Conservation (phyloP, 257 asterid genomes). For the Solanum neorickii region DNA sequence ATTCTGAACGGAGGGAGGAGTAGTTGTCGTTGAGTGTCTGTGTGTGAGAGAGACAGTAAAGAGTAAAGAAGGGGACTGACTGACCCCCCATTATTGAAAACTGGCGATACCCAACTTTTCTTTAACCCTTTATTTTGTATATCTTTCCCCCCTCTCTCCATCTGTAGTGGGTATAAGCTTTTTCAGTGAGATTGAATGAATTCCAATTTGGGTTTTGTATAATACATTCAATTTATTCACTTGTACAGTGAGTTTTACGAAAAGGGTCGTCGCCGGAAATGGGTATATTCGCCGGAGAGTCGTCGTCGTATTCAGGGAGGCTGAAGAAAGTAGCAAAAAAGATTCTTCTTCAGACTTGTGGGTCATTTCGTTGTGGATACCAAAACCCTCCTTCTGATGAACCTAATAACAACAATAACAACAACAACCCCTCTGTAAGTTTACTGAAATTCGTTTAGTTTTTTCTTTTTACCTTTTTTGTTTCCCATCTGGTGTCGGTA, state of each 20-base stretch:
- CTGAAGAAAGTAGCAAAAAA: conserved; percentile 66
- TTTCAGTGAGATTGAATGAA: neutral
- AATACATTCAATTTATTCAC: neutral
- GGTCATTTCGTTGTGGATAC: conserved; percentile 38
- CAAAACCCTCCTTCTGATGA: conserved; percentile 13
- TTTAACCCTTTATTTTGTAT: neutral
- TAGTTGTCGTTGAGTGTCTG: neutral
- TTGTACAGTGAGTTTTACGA: neutral
- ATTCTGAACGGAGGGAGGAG: no score
- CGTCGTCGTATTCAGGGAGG: conserved; percentile 18
- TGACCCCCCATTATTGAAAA: neutral
- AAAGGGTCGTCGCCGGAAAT: conserved; percentile 24
- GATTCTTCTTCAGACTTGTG: conserved; percentile 59
- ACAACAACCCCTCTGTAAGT: conserved; percentile 20
- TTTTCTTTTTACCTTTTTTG: neutral
- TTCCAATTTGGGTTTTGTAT: neutral
- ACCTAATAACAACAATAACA: conserved; percentile 14
- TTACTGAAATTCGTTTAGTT: neutral
- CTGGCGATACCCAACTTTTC: neutral
- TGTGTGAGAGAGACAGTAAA: neutral
- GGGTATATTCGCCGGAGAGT: conserved; percentile 43
- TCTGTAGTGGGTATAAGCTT: neutral
- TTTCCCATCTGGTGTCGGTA: neutral
- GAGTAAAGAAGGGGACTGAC: neutral
- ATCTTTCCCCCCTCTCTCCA: neutral